Percentiles rank a stretch among this genome's conserved stretches.
These are phyloP conservation scores for Komagataella mondaviorum DNA, from an alignment of 805 yeast species.

Conservation along the genomic window DNA sequence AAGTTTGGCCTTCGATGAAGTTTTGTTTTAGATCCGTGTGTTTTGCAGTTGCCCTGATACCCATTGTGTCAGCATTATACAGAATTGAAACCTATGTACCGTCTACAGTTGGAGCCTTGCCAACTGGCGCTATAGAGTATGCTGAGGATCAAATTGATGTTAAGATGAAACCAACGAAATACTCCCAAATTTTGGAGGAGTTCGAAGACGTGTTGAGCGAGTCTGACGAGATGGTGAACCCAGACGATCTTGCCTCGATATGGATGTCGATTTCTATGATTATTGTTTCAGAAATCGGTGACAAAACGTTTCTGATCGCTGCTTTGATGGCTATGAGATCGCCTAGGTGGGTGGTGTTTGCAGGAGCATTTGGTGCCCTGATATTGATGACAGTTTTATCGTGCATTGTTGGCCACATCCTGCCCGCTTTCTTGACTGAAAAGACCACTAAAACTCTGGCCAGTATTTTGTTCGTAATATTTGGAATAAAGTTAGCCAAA, in stretches of 20 bases:
- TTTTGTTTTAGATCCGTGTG: not conserved
- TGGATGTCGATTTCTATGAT: slow-evolving; percentile 84
- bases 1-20: not conserved
- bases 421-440: slow-evolving; percentile 74
- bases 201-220: not conserved
- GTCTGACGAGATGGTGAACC: not conserved
- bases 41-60: not conserved
- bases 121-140: not conserved
- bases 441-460: slow-evolving; percentile 74
- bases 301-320: slow-evolving; percentile 91
- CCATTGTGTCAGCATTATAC: not conserved
- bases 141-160: not conserved
- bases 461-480: slow-evolving; percentile 64
- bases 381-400: slow-evolving; percentile 85
- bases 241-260: slow-evolving; percentile 31
- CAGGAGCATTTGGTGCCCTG: slow-evolving; percentile 76
- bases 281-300: slow-evolving; percentile 91
- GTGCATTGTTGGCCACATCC: slow-evolving; percentile 83
- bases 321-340: slow-evolving; percentile 97
- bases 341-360: slow-evolving; percentile 70
- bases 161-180: not conserved
- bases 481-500: slow-evolving; percentile 59
- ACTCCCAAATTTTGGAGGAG: not conserved
- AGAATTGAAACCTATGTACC: not conserved
- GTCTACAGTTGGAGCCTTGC: not conserved